These are phyloP conservation scores for Sclerotinia trifoliorum DNA, from an alignment of 2,329 filamentous ascomycete genomes.

Conservation along the genomic window DNA sequence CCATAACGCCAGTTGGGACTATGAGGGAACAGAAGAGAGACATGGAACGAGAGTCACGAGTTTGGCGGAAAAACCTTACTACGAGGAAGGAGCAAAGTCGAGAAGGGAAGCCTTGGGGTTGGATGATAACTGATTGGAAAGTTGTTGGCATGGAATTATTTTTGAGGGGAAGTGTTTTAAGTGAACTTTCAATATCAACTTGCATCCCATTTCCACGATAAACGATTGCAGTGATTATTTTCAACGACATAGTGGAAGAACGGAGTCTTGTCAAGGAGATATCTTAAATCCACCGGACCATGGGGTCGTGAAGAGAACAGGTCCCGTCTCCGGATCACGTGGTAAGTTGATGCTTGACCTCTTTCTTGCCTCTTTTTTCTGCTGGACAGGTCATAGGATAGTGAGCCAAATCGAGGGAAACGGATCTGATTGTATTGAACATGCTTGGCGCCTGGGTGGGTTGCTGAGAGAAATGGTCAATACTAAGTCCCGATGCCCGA, in stretches of 20 bases:
- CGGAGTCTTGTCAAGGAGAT: not conserved
- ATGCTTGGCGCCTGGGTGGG: not conserved
- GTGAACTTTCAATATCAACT: not conserved
- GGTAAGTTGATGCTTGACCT: not conserved
- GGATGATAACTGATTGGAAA: slow-evolving; percentile 46
- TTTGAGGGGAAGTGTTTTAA: not conserved
- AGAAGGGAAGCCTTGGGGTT: slow-evolving; percentile 65
- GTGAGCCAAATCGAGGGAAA: not conserved
- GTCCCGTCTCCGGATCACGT: not conserved
- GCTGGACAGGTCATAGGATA: not conserved
- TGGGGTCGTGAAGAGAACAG: not conserved
- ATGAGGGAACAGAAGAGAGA: slow-evolving; percentile 62
- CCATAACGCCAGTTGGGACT: slow-evolving; percentile 73
- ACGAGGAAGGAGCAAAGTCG: slow-evolving; percentile 62
- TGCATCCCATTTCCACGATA: not conserved
- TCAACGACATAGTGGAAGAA: not conserved
- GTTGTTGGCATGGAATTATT: not conserved
- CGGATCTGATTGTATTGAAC: not conserved
- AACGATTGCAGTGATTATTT: not conserved
- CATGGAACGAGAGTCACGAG: slow-evolving; percentile 72
- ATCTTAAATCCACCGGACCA: slow-evolving; percentile 2
- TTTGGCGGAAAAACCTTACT: slow-evolving; percentile 69
- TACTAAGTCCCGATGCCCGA: not conserved
- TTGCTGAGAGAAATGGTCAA: not conserved
- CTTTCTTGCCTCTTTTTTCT: not conserved